phyloP scores from a whole-genome alignment of 139 green algal species.

The Choricystis sp. region DNA sequence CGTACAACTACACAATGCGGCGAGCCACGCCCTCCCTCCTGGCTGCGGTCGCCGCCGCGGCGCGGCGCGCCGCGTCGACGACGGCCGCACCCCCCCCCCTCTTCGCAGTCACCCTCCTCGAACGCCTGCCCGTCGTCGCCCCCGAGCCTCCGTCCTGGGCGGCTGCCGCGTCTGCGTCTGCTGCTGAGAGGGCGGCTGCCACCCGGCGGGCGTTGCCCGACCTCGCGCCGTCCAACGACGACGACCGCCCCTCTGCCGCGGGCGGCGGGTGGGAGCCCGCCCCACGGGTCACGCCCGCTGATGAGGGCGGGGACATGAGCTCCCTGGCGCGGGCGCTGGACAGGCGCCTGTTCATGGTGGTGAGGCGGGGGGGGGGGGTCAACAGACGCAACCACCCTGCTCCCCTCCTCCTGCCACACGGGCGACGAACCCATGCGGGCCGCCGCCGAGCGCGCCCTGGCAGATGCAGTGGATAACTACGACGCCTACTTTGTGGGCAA shows the following conservation, averaged over 20 bases:
- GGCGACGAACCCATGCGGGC: slow-evolving; percentile 19
- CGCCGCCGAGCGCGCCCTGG: slow-evolving; percentile 20
- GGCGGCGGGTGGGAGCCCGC: slow-evolving; percentile 15
- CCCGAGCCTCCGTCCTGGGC: neutral
- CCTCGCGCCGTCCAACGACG: neutral
- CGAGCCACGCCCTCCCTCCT: neutral
- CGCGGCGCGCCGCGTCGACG: neutral
- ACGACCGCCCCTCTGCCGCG: neutral
- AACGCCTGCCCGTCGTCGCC: slow-evolving; percentile 20
- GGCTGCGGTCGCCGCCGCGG: neutral
- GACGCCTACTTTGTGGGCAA: slow-evolving; percentile 34
- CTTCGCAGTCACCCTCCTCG: slow-evolving; percentile 13
- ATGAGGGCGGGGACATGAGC: slow-evolving; percentile 9
- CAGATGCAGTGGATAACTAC: slow-evolving; percentile 10
- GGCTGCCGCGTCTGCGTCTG: too few relatives aligned
- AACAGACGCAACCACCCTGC: neutral
- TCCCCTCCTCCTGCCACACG: neutral
- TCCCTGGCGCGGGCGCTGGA: slow-evolving; percentile 20
- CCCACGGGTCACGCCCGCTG: slow-evolving; percentile 13
- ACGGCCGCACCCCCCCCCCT: neutral
- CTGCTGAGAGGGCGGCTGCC: neutral
- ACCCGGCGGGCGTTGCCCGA: neutral
- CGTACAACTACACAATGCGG: neutral
- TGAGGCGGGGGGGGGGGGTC: slow-evolving; percentile 2
- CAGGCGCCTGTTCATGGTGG: slow-evolving; percentile 26